Conservation (phyloP, 73 alveolate species). For the Blepharisma stoltei region DNA sequence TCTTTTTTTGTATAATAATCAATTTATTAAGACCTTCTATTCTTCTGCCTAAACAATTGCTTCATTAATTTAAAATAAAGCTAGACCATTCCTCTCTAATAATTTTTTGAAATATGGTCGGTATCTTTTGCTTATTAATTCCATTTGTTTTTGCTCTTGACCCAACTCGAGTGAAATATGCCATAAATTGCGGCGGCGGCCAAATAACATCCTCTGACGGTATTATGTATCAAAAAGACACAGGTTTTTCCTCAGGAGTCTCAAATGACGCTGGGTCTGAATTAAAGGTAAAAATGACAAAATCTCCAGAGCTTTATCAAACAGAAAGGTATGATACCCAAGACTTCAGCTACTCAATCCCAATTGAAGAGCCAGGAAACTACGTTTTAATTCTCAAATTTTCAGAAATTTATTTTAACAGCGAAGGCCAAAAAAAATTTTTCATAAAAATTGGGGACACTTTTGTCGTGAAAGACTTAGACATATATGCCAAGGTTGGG, state of each 20-base stretch:
- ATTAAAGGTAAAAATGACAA: slow-evolving; percentile 50
- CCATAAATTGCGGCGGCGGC: slow-evolving; percentile 57
- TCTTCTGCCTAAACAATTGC: no score
- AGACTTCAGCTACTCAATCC: slow-evolving; percentile 49
- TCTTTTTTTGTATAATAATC: no score
- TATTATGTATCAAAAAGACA: background rate
- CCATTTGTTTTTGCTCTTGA: slow-evolving; percentile 31
- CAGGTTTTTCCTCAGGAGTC: background rate
- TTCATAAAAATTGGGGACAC: slow-evolving; percentile 63
- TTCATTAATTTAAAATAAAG: no score
- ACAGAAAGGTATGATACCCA: slow-evolving; percentile 69
- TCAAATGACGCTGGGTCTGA: background rate
- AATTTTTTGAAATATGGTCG: no score
- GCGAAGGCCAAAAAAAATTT: slow-evolving; percentile 58
- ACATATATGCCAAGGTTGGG: slow-evolving; percentile 68
- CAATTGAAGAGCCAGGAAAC: slow-evolving; percentile 57
- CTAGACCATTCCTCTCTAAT: no score
- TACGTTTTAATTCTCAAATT: slow-evolving; percentile 66
- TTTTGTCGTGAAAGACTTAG: slow-evolving; percentile 52
- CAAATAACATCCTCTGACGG: background rate
- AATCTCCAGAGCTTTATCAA: slow-evolving; percentile 60
- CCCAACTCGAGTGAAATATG: slow-evolving; percentile 48
- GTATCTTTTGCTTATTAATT: background rate
- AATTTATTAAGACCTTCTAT: no score
- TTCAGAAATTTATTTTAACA: slow-evolving; percentile 65